Evolutionary conservation across 345 rosid genomes (phyloP), one percentile per base, ranked within the genome.

Genomic region (Salix arbutifolia): DNA sequence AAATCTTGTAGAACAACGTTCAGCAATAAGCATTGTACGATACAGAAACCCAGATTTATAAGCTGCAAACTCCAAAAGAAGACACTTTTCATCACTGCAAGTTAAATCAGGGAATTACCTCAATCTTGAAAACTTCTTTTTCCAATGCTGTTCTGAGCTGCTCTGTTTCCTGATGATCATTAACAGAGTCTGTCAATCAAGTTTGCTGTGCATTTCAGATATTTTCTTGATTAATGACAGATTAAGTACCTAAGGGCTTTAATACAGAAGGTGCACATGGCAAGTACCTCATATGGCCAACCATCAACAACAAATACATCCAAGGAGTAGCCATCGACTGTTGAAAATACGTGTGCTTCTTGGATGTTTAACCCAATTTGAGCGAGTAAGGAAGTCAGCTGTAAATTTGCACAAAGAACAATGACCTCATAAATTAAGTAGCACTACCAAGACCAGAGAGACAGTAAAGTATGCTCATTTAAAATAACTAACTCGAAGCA

Each of bases 261-360:
- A 19, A 53, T 13, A 46, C 30, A 30, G 26, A 42, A 7, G 56
- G 50, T 48, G 70, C 73, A 61, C 60, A 19, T 17, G 23, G 23
- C 8, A 31, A 37, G n/a, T 87, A 93, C 99, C 99, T 96, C 98
- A 79, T 79, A 93, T n/a, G 92, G 97, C 99, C 98, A 96, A 84
- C 99, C 98, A 77, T 96, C 99, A 83, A 96, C 98, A 71, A 96
- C 98, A 85, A 96, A 96, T 76, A 93, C 98, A 88, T 96, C 99
- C 38, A 96, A 86, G 65, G 99, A 96, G 85, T 83, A 96, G 71
- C 99, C 98, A 79, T 96, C 96, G 13, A 82, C 88, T 6, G 99
- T 93, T 74, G 99, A 96, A 86, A 96, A 93, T 48, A 88, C 99
- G 77, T 96, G 99, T 18, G 99, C 99, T 87, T 96, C 99, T 85